Percentiles rank a stretch among this genome's conserved stretches.
phyloP scores from a whole-genome alignment of 1,284 basidiomycete genomes.

The Polyporus tsugae region DNA sequence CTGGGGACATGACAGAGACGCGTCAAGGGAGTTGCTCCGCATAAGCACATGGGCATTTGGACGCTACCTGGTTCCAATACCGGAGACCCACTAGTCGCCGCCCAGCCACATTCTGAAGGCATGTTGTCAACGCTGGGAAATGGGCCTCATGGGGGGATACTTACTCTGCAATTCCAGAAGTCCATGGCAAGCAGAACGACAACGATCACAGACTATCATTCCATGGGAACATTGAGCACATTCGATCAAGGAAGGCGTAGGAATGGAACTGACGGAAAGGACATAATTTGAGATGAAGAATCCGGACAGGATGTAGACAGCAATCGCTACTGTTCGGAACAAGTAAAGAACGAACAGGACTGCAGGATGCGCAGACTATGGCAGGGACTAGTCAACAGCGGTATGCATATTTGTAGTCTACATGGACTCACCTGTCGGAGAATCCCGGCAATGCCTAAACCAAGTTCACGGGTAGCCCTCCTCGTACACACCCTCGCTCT shows the following conservation, averaged over 20 bases:
- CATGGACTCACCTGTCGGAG: constrained; percentile 65
- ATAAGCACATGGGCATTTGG: not conserved
- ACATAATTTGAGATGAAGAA: constrained; percentile 91
- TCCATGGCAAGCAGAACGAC: constrained; percentile 93
- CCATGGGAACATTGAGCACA: constrained; percentile 2
- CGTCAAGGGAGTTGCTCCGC: constrained; percentile 7
- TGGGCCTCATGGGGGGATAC: constrained; percentile 34
- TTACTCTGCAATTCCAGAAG: constrained; percentile 94
- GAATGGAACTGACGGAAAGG: constrained; percentile 69
- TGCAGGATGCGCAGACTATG: constrained; percentile 83
- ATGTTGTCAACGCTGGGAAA: constrained; percentile 10
- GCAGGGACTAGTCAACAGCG: constrained; percentile 8
- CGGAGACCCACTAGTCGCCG: constrained; percentile 90
- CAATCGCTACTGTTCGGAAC: constrained; percentile 86
- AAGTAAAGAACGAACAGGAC: constrained; percentile 86
- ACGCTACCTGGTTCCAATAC: constrained; percentile 91
- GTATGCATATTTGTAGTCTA: not conserved
- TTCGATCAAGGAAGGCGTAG: constrained; percentile 10
- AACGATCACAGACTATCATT: constrained; percentile 82
- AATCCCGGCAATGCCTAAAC: constrained; percentile 74
- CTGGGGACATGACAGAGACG: constrained; percentile 45
- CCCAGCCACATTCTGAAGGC: constrained; percentile 88
- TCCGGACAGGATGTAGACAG: constrained; percentile 89
- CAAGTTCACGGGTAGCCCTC: constrained; percentile 15
- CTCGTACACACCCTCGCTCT: constrained; percentile 7